Base-by-base conservation (phyloP, 1,284 basidiomycete genomes). In the Rhodotorula mucilaginosa region DNA sequence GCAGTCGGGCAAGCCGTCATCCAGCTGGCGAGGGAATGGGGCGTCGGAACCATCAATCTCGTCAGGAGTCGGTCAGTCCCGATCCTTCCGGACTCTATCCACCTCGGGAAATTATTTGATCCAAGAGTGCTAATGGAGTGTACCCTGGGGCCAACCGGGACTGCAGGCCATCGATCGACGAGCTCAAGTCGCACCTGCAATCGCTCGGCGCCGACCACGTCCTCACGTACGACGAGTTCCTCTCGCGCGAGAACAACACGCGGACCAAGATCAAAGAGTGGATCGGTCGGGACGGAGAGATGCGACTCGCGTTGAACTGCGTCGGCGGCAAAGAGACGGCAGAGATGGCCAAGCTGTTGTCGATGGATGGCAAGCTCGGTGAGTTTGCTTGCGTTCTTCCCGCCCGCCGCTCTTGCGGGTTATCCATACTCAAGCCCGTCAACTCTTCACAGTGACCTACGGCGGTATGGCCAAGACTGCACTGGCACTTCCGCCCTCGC, bases 391-490 rank as follows among this genome's bases (percentile, higher is more conserved):
- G 13, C 26, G 54, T 64, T 23, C 34, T 18, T 23, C 1, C 10
- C 21, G 18, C 54, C 29, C 15, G 44, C 34, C 2, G 7, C 3
- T 5, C 18, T 0, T 18, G 23, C 44, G 23, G 4, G 26, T n/a
- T 47, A 34, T 52, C 34, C 34, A 29, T 46, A 4, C 39, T 49
- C 58, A n/a, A 13, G 7, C 56, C 5, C 19, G 3, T 49, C 65
- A 29, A 34, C 12, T 31, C 89, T 34, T 34, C 74, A 82, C 92
- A 3, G 89, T 93, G 15, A 91, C 92, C 0, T 94, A 93, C 72
- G 92, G 92, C 39, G 91, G 89, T 10, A 93, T 94, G 92, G 90
- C 91, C 5, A 91, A 89, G 80, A 85, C 89, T 65, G 90, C 91
- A 1, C 81, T 93, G 16, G 85, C 86, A 3, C 79, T 94, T n/a